phyloP scores from a whole-genome alignment of 441 rosid genomes.

The Adansonia madagascariensis region DNA sequence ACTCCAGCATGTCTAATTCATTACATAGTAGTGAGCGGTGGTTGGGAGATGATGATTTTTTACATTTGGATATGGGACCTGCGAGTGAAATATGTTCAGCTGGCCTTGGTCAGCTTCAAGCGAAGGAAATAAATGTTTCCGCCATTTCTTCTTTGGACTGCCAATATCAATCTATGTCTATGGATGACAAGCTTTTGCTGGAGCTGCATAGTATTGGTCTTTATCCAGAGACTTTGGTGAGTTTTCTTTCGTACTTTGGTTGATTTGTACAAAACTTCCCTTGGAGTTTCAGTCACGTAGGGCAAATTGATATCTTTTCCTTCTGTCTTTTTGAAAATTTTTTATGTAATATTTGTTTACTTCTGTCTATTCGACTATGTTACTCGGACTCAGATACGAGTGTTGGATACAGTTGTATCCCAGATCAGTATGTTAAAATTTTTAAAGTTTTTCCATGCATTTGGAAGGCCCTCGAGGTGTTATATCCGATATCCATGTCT shows the following conservation, averaged over 20 bases:
- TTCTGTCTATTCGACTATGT: neutral
- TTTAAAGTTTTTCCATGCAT: no score
- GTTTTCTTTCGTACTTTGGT: slow-evolving; percentile 24
- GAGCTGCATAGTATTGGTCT: slow-evolving; percentile 89
- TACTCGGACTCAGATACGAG: no score
- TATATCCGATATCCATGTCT: no score
- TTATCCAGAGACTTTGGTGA: slow-evolving; percentile 82
- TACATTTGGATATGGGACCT: slow-evolving; percentile 56
- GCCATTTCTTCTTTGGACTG: slow-evolving; percentile 51
- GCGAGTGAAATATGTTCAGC: slow-evolving; percentile 55
- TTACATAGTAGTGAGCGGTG: slow-evolving; percentile 64
- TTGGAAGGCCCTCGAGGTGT: no score
- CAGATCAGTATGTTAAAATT: no score
- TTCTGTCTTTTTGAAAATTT: neutral
- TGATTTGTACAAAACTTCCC: neutral
- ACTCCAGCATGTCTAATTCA: slow-evolving; percentile 58
- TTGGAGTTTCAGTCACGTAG: neutral
- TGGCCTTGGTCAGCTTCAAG: slow-evolving; percentile 50
- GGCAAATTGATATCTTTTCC: neutral
- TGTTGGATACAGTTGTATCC: no score
- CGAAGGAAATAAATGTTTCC: slow-evolving; percentile 47
- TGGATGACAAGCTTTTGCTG: slow-evolving; percentile 75
- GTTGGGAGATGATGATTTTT: slow-evolving; percentile 62
- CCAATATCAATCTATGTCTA: slow-evolving; percentile 67
- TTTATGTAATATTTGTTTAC: neutral